These are phyloP conservation scores for Botrytis deweyae DNA, from an alignment of 2,329 filamentous ascomycete genomes.

Conservation along the genomic window DNA sequence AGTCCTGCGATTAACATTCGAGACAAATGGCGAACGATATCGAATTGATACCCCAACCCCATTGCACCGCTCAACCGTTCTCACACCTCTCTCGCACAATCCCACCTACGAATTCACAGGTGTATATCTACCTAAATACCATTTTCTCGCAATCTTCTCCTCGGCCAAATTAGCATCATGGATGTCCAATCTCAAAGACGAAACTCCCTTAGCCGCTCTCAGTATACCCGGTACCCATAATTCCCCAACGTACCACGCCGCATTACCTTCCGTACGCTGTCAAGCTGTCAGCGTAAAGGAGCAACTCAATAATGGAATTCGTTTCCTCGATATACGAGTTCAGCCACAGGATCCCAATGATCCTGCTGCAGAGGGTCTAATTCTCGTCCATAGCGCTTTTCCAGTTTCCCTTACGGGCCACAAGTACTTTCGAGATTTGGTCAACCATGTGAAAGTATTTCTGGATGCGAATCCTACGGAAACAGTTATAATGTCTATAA, in stretches of 20 bases:
- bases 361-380: slow-evolving; percentile 61
- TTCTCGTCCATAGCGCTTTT: slow-evolving; percentile 87
- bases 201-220: slow-evolving; percentile 72
- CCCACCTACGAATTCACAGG: slow-evolving; percentile 60
- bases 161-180: slow-evolving; percentile 68
- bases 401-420: slow-evolving; percentile 79
- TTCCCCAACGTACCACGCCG: slow-evolving; percentile 78
- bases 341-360: slow-evolving; percentile 60
- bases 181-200: slow-evolving; percentile 76
- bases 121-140: slow-evolving; percentile 59
- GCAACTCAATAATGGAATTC: slow-evolving; percentile 86
- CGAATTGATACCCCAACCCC: slow-evolving; percentile 70
- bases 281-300: slow-evolving; percentile 75
- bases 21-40: slow-evolving; percentile 63
- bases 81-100: slow-evolving; percentile 55
- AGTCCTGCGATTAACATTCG: slow-evolving; percentile 72
- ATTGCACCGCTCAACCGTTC: slow-evolving; percentile 56
- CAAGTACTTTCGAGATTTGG: slow-evolving; percentile 74
- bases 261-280: slow-evolving; percentile 89
- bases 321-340: slow-evolving; percentile 91
- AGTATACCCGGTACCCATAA: slow-evolving; percentile 97
- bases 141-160: slow-evolving; percentile 65
- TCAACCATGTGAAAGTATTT: slow-evolving; percentile 71
- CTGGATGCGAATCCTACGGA: slow-evolving; percentile 76
- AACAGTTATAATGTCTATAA: slow-evolving; percentile 81